Conservation (phyloP, 2,329 filamentous ascomycete species). For the Emergomyces pasteurianus region DNA sequence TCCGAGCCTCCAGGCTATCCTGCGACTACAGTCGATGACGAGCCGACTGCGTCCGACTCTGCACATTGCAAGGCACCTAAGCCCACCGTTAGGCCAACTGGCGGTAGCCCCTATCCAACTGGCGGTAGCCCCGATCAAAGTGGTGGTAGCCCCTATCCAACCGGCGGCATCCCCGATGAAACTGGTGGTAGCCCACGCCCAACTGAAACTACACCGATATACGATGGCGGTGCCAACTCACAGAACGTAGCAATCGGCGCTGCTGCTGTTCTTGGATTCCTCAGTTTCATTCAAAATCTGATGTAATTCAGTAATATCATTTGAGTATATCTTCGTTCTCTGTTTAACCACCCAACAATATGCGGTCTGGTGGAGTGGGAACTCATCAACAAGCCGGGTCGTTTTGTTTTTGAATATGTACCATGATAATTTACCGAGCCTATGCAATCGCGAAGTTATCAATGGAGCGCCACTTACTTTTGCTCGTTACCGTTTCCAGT, state of each 20-base stretch:
- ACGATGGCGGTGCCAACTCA: constrained; percentile 6
- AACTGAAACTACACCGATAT: constrained; percentile 1
- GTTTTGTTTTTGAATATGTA: neutral
- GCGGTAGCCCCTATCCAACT: neutral
- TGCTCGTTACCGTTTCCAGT: neutral
- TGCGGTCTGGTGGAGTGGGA: neutral
- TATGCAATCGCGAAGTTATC: neutral
- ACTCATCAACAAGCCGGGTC: neutral
- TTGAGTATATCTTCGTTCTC: neutral
- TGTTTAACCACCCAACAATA: neutral
- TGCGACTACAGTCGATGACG: neutral
- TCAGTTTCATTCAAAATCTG: constrained; percentile 45
- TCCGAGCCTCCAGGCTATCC: neutral
- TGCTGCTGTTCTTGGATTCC: constrained; percentile 5
- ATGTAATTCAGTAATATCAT: constrained; percentile 49
- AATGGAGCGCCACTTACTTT: neutral
- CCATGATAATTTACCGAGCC: neutral
- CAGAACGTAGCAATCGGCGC: constrained; percentile 4
- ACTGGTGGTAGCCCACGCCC: neutral
- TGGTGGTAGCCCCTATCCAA: neutral
- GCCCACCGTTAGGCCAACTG: neutral
- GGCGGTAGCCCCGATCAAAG: neutral
- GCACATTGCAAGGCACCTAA: neutral
- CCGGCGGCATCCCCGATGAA: neutral
- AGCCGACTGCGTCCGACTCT: neutral